A percentile compares a stretch with the other conserved stretches of the same genome.
These are phyloP conservation scores for Chara braunii DNA, from an alignment of 139 green algal species.

Conservation along the genomic window DNA sequence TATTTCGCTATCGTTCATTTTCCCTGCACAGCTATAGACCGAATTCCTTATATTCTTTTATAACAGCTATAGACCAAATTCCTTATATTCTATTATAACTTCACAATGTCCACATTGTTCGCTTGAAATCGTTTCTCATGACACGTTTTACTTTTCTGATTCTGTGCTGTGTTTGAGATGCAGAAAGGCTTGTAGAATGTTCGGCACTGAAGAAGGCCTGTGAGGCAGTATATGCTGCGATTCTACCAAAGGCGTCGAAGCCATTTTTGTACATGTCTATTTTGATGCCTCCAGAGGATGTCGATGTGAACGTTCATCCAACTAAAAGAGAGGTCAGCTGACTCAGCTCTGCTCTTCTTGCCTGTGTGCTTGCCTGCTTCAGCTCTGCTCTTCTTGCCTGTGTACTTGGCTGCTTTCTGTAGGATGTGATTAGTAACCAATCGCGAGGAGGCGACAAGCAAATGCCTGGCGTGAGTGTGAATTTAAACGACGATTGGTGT, in stretches of 20 bases:
- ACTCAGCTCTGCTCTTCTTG: constrained; percentile 52
- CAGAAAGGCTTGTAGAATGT: constrained; percentile 74
- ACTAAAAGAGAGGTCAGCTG: constrained; percentile 76
- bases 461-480: too few relatives aligned
- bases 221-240: constrained; percentile 63
- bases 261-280: constrained; percentile 79
- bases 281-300: constrained; percentile 65
- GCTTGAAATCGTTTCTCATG: not conserved
- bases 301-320: constrained; percentile 89
- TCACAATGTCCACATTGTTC: not conserved
- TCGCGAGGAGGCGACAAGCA: too few relatives aligned
- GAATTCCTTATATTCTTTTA: too few relatives aligned
- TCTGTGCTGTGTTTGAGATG: not conserved
- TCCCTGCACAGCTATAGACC: too few relatives aligned
- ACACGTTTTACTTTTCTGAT: not conserved
- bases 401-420: too few relatives aligned
- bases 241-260: constrained; percentile 64
- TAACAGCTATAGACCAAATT: too few relatives aligned
- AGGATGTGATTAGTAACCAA: too few relatives aligned
- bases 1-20: too few relatives aligned
- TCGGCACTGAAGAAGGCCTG: constrained; percentile 63
- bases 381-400: too few relatives aligned
- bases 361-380: too few relatives aligned
- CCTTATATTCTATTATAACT: too few relatives aligned
- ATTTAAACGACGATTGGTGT: too few relatives aligned